Base-by-base conservation (phyloP, 257 asterid genomes). In the Petunia secreta region DNA sequence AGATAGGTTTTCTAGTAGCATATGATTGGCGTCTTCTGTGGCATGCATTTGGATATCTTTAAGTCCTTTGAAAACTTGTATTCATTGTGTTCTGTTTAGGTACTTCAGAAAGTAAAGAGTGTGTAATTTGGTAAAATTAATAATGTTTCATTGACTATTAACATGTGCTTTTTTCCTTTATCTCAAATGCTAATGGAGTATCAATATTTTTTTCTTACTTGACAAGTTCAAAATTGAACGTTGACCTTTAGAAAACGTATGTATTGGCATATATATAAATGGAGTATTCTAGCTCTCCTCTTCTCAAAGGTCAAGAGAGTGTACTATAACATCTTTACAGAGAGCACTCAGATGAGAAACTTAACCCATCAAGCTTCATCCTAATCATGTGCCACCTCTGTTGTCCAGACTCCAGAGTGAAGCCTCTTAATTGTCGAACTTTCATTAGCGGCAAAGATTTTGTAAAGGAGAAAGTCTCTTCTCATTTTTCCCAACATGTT, bases 1-100 rank as follows among this genome's bases (percentile, higher is more conserved):
- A 71, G 77, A 71, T 34, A 48, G 77, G 43, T 71, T 48, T 69
- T 71, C 77, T n/a, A 34, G 34, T 71, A 46, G 53, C 25, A 34
- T 69, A 59, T 5, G 6, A 11, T 48, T 48, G 59, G 43, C 48
- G 43, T 71, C 37, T 71, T 43, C 48, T 48, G 60, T 50, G 34
- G 34, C 62, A 50, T 48, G 77, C 60, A 34, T 25, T 48, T 71
- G 48, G 60, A 25, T 34, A 46, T 71, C 60, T 8, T 34, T 10
- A 25, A 71, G 41, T 71, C 44, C 10, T 48, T 48, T 48, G 48
- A 41, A 25, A 48, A 34, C 41, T 7, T 71, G 34, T 71, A 11
- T 25, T 71, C 50, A 11, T 34, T 1, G 1, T 9, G 11, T 71
- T 71, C 60, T 71, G 60, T 48, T 71, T 34, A 50, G 44, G 77